Percentiles rank a stretch among this genome's conserved stretches.
Conservation (phyloP, 352 stramenopile genomes). For the Phytopythium kandeliae region DNA sequence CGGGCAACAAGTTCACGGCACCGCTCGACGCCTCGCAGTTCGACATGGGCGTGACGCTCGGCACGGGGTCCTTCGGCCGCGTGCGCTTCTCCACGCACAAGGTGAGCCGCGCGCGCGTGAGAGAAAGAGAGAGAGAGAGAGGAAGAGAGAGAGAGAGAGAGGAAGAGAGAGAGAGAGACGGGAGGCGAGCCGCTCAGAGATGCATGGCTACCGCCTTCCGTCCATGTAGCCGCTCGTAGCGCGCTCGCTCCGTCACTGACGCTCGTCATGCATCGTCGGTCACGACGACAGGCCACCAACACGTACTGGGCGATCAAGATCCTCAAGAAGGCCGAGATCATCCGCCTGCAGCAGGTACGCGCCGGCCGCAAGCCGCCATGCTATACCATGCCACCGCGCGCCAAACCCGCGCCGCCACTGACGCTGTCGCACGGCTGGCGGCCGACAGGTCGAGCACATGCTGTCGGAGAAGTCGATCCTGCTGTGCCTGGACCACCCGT, state of each 20-base stretch:
- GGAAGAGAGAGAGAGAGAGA: no score
- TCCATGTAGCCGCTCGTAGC: no score
- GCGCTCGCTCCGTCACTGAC: no score
- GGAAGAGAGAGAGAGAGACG: no score
- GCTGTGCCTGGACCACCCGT: slow-evolving; percentile 90
- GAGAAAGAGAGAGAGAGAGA: no score
- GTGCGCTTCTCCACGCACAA: slow-evolving; percentile 96
- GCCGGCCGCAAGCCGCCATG: not conserved
- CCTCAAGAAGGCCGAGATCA: slow-evolving; percentile 96
- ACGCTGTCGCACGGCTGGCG: no score
- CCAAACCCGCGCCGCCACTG: no score
- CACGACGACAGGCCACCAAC: slow-evolving; percentile 79
- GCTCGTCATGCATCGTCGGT: no score
- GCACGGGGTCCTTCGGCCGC: slow-evolving; percentile 95
- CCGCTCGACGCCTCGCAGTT: slow-evolving; percentile 88
- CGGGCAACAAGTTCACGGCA: slow-evolving; percentile 47
- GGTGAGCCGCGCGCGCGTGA: no score
- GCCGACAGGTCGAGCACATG: slow-evolving; percentile 92
- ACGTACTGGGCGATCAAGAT: slow-evolving; percentile 98
- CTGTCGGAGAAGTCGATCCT: slow-evolving; percentile 96
- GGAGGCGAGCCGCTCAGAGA: no score
- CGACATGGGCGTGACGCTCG: slow-evolving; percentile 94
- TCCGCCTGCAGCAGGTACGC: slow-evolving; percentile 90
- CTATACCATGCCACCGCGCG: no score
- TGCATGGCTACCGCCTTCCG: no score